These are phyloP conservation scores for Aegilops umbellulata DNA, from an alignment of 176 grass and related monocot species.

Conservation along the genomic window DNA sequence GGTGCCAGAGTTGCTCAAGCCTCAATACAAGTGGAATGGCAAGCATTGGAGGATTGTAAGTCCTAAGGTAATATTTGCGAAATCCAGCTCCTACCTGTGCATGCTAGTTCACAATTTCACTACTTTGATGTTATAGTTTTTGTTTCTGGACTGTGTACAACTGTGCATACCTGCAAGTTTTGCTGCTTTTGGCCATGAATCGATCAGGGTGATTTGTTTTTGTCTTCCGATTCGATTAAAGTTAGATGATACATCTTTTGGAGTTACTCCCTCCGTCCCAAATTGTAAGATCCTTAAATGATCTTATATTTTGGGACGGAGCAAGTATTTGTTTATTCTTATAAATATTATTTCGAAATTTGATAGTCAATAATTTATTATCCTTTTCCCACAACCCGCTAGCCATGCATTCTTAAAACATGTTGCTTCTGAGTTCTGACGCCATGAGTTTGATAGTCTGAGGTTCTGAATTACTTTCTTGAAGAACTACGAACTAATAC, in stretches of 20 bases:
- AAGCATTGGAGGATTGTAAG: constrained; percentile 35
- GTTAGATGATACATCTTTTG: not conserved
- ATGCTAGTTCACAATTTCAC: not conserved
- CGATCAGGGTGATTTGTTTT: not conserved
- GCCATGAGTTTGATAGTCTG: not conserved
- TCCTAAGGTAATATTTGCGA: constrained; percentile 18
- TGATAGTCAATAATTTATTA: not conserved
- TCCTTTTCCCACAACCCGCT: not conserved
- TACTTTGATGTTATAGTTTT: not conserved
- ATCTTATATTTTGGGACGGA: too few relatives aligned
- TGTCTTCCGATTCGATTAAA: not conserved
- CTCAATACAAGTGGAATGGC: constrained; percentile 49
- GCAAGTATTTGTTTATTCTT: not conserved
- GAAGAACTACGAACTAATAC: not conserved
- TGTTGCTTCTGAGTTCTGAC: not conserved
- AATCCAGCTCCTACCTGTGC: not conserved
- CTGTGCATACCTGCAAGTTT: not conserved
- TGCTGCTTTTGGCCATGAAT: not conserved
- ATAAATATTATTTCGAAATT: not conserved
- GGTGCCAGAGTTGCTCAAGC: constrained; percentile 34
- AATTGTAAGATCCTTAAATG: too few relatives aligned
- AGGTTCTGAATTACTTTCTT: not conserved
- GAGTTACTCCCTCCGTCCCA: not conserved
- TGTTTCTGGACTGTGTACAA: not conserved
- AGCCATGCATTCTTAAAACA: not conserved